Evolutionary conservation across 176 grass and related monocot species (phyloP).

Genomic region (Phyllostachys edulis): DNA sequence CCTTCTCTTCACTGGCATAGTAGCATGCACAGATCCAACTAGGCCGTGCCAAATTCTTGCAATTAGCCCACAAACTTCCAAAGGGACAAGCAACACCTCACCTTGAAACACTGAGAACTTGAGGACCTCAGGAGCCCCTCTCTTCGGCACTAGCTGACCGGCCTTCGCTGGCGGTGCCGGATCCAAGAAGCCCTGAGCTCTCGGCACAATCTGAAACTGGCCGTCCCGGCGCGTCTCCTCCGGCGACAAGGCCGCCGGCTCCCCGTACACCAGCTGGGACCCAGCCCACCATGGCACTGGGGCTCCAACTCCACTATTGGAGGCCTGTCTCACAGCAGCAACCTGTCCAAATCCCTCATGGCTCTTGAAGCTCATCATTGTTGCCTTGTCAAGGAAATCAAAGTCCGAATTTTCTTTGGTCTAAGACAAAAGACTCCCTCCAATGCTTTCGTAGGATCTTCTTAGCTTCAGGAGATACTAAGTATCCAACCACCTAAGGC

Average conservation of each 20-base stretch:
- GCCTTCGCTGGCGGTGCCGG: conserved; percentile 16
- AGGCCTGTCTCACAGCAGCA: conserved; percentile 14
- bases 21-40: conserved; percentile 34
- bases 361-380: conserved; percentile 59
- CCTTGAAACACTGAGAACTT: conserved; percentile 75
- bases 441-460: conserved; percentile 14
- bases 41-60: background rate
- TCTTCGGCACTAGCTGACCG: conserved; percentile 14
- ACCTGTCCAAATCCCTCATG: conserved; percentile 41
- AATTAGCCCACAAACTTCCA: background rate
- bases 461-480: background rate
- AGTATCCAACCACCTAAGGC: conserved; percentile 5
- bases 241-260: conserved; percentile 32
- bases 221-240: conserved; percentile 42
- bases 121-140: conserved; percentile 39
- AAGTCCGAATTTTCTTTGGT: background rate
- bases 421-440: background rate
- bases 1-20: background rate
- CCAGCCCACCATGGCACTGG: conserved; percentile 70
- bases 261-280: conserved; percentile 57
- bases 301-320: conserved; percentile 34
- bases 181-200: conserved; percentile 39
- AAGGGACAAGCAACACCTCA: conserved; percentile 24
- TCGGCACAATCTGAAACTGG: conserved; percentile 57
- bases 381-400: background rate